These are phyloP conservation scores for Calonectria naviculata DNA, from an alignment of 2,329 filamentous ascomycete genomes.

Conservation along the genomic window DNA sequence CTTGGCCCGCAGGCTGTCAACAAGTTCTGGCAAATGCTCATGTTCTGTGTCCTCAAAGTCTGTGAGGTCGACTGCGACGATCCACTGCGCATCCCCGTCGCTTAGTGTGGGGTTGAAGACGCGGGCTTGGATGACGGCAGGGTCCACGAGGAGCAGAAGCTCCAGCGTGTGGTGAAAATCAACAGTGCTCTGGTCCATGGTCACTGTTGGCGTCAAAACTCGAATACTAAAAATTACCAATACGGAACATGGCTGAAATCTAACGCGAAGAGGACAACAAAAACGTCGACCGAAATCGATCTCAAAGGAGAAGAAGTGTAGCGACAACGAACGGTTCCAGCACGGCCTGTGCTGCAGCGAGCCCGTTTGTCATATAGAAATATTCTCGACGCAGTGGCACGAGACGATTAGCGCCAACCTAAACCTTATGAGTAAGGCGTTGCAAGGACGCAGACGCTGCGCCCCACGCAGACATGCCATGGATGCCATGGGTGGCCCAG, in stretches of 20 bases:
- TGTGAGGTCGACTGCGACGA: not conserved
- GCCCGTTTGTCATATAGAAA: not conserved
- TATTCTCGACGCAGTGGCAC: not conserved
- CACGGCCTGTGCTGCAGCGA: not conserved
- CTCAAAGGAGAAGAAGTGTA: not conserved
- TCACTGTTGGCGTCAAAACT: not conserved
- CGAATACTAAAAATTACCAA: conserved; percentile 4
- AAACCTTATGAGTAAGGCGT: not conserved
- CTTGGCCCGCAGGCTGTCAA: not conserved
- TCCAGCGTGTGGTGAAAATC: not conserved
- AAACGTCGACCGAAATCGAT: not conserved
- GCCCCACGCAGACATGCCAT: not conserved
- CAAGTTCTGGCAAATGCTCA: not conserved
- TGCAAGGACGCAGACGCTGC: not conserved
- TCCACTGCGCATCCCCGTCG: not conserved
- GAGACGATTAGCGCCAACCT: not conserved
- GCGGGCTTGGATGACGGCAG: not conserved
- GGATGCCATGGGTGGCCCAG: not conserved
- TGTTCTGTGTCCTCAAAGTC: not conserved
- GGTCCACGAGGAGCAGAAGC: conserved; percentile 1
- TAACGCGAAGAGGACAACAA: not conserved
- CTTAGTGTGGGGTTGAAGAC: not conserved
- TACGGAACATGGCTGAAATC: not conserved
- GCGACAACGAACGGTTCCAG: not conserved
- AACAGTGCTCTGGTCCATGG: not conserved